Base-by-base conservation (phyloP, 208 protist genomes). In the Porcisia deanei region DNA sequence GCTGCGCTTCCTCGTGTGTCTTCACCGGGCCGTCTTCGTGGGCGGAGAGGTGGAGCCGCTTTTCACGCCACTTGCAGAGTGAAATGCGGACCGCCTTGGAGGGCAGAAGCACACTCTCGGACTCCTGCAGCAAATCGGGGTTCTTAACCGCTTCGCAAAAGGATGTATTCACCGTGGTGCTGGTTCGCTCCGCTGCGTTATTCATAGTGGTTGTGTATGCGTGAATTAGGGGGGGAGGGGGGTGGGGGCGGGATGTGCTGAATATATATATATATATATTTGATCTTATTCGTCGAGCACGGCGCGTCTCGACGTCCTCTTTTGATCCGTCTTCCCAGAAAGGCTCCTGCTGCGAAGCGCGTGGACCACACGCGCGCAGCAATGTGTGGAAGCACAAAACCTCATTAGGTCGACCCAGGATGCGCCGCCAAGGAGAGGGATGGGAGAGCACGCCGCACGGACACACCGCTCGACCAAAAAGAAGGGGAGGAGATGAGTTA, bases 41-140 rank as follows among this genome's bases (percentile, higher is more conserved):
- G 5, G 75, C 59, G 18, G 39, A 49, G 66, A 80, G 76, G 43
- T 49, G 30, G 6, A 80, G 70, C n/a, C 68, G 45, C 10, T 39
- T 75, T 9, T 73, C 57, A 34, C 39, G 55, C 10, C 54, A 49
- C 16, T 47, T 61, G 66, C 65, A 57, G 18, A 55, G 55, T 18
- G 65, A 37, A n/a, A 71, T 76, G 5, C 64, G 77, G 18, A 73
- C 65, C 39, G 53, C 45, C 20, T 73, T 76, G 5, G 66, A 43
- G 6, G 71, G 77, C 64, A 76, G 66, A 30, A 81, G 57, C 34
- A 81, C 71, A 60, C 71, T 81, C 25, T 81, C 77, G 63, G 37
- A 55, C 68, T 30, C 22, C 49, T 18, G 68, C 52, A 80, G 63
- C 1, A 63, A 54, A 16, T 80, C 76, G 6, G 43, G 4, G 43